These are phyloP conservation scores for Neoscytalidium dimidiatum DNA, from an alignment of 2,329 filamentous ascomycete species.

Conservation along the genomic window DNA sequence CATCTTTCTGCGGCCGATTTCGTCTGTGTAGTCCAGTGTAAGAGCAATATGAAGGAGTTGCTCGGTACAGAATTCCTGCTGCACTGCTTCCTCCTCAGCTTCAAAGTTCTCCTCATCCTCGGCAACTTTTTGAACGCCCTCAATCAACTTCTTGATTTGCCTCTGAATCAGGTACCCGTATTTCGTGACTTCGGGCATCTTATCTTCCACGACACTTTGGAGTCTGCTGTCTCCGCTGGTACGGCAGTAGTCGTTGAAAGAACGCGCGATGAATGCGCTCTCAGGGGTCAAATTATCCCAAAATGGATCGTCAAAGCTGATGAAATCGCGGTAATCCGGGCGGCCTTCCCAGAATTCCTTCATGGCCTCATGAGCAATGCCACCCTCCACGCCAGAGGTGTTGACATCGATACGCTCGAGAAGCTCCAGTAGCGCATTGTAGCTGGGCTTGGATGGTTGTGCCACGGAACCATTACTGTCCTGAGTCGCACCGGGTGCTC, in stretches of 20 bases:
- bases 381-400: constrained; percentile 85
- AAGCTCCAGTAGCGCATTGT: constrained; percentile 85
- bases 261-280: constrained; percentile 85
- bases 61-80: constrained; percentile 94
- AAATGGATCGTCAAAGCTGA: constrained; percentile 72
- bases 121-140: constrained; percentile 60
- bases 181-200: constrained; percentile 91
- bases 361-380: constrained; percentile 93
- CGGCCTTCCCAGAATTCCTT: constrained; percentile 93
- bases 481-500: constrained; percentile 61
- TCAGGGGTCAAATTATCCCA: constrained; percentile 84
- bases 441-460: constrained; percentile 49
- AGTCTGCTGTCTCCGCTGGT: constrained; percentile 72
- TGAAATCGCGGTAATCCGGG: constrained; percentile 74
- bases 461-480: constrained; percentile 49
- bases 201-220: constrained; percentile 79
- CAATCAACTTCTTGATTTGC: constrained; percentile 70
- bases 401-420: constrained; percentile 92
- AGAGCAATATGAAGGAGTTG: constrained; percentile 90
- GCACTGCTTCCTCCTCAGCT: constrained; percentile 72
- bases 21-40: constrained; percentile 95
- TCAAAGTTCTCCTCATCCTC: constrained; percentile 57
- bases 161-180: constrained; percentile 84
- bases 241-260: constrained; percentile 91
- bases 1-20: constrained; percentile 94